Evolutionary conservation across 1,139 yeast species (phyloP).

Genomic region (Yamadazyma taylorii): DNA sequence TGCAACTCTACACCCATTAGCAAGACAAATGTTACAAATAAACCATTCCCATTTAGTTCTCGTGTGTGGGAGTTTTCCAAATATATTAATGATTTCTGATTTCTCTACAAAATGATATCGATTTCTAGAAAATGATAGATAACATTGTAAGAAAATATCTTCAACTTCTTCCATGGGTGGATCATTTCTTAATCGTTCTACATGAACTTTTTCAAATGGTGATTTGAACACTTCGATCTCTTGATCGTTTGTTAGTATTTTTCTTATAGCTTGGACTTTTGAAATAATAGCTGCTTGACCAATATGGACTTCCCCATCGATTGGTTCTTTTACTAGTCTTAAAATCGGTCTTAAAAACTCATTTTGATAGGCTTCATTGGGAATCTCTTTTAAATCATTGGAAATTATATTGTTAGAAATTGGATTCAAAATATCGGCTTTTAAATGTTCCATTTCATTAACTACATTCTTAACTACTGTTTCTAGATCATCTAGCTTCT

Average conservation of each 20-base stretch:
- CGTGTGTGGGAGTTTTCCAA: constrained; percentile 6
- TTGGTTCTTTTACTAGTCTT: constrained; percentile 11
- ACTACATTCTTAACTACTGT: constrained; percentile 4
- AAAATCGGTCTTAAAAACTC: constrained; percentile 11
- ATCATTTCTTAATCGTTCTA: constrained; percentile 5
- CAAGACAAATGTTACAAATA: constrained; percentile 10
- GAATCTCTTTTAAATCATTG: constrained; percentile 2
- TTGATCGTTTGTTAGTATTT: constrained; percentile 15
- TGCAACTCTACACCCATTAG: constrained; percentile 15
- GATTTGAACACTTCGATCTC: constrained; percentile 7
- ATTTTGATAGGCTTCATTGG: constrained; percentile 2
- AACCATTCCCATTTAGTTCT: constrained; percentile 15
- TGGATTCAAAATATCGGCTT: constrained; percentile 5
- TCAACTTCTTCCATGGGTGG: constrained; percentile 10
- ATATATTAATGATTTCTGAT: constrained; percentile 6
- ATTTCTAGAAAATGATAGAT: constrained; percentile 12
- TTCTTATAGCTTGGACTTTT: constrained; percentile 17
- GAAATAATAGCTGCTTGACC: constrained; percentile 17
- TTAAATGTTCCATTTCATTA: constrained; percentile 9
- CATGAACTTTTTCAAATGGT: constrained; percentile 4
- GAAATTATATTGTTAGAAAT: constrained; percentile 8
- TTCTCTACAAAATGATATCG: constrained; percentile 16
- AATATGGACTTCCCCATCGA: constrained; percentile 9
- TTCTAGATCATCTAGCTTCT: constrained; percentile 9
- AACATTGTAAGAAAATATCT: constrained; percentile 12